A percentile compares a stretch with the other conserved stretches of the same genome.
Conservation (phyloP, 192 early-diverging fungal species). For the Neocallimastix lanati region DNA sequence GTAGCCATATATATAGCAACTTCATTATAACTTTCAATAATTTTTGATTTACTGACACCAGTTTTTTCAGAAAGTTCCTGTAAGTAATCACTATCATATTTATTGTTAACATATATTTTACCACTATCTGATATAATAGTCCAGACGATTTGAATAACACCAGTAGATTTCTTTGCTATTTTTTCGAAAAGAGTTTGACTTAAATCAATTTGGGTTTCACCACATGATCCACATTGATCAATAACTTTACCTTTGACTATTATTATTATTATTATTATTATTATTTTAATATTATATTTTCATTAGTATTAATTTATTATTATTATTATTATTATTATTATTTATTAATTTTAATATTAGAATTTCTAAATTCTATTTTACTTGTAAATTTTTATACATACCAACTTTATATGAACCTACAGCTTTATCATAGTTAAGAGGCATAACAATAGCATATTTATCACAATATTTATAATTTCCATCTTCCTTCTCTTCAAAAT, state of each 20-base stretch:
- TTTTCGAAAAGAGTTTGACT: background rate
- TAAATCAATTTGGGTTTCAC: background rate
- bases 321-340: too few species aligned
- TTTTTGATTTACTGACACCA: background rate
- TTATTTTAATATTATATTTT: too few species aligned
- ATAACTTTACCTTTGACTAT: background rate
- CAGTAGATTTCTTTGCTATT: background rate
- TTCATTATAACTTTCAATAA: background rate
- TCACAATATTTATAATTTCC: background rate
- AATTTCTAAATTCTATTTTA: too few species aligned
- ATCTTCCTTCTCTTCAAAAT: background rate
- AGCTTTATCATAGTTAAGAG: background rate
- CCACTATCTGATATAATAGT: background rate
- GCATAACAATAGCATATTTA: background rate
- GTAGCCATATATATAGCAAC: background rate
- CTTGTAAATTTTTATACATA: background rate
- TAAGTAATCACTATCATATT: background rate
- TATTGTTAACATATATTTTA: background rate
- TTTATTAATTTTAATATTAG: too few species aligned
- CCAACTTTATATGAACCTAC: background rate
- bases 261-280: too few species aligned
- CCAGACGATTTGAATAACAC: background rate
- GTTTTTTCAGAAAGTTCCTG: background rate
- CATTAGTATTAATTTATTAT: too few species aligned
- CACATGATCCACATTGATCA: background rate